Evolutionary conservation across 768 basidiomycete genomes (phyloP).

Genomic region (Leccinum boreale): DNA sequence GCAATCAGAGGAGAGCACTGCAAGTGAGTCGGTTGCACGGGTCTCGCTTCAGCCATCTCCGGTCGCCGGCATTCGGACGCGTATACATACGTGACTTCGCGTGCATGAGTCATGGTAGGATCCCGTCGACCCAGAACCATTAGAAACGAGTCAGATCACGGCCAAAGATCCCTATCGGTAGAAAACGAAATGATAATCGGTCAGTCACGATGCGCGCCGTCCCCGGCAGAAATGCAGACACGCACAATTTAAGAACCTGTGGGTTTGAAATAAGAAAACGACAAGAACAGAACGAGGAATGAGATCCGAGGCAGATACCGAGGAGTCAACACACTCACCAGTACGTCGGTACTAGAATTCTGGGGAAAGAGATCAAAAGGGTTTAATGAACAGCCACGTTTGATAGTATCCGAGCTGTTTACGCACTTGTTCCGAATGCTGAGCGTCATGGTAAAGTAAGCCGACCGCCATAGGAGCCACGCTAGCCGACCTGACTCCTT

Average conservation of each 20-base stretch:
- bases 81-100: not conserved
- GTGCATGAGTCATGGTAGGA: not conserved
- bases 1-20: not conserved
- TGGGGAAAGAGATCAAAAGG: constrained; percentile 20
- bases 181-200: constrained; percentile 5
- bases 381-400: constrained; percentile 5
- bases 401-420: not conserved
- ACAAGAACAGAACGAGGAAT: not conserved
- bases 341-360: constrained; percentile 65
- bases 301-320: constrained; percentile 16
- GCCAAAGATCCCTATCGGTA: constrained; percentile 62
- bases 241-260: constrained; percentile 69
- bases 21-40: not conserved
- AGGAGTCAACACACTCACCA: constrained; percentile 41
- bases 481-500: constrained; percentile 67
- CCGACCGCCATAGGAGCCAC: constrained; percentile 79
- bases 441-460: constrained; percentile 77
- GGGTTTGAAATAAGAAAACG: not conserved
- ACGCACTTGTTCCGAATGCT: constrained; percentile 68
- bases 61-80: not conserved
- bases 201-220: constrained; percentile 5
- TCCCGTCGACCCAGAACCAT: constrained; percentile 13
- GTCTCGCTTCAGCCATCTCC: not conserved
- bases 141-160: constrained; percentile 71
- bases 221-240: constrained; percentile 5